phyloP scores from a whole-genome alignment of 225 moss, liverwort and hornwort genomes.

The Polytrichum commune region DNA sequence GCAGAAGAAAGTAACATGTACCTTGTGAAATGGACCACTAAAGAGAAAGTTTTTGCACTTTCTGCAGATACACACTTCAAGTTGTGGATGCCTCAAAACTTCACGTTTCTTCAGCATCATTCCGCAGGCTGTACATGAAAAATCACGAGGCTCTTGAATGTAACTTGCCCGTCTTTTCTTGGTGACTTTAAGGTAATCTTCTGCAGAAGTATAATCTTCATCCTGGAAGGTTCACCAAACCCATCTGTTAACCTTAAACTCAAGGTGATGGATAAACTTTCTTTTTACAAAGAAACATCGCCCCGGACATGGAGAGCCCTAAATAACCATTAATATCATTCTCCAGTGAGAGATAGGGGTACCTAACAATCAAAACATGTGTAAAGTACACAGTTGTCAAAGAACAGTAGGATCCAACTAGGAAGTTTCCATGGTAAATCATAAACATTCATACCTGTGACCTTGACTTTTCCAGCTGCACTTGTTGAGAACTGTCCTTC shows the following conservation, averaged over 20 bases:
- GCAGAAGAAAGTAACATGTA: constrained; percentile 4
- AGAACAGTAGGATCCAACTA: too few relatives aligned
- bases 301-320: too few relatives aligned
- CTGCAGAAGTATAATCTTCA: constrained; percentile 27
- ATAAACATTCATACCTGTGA: not conserved
- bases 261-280: too few relatives aligned
- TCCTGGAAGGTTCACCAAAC: constrained; percentile 19
- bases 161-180: constrained; percentile 33
- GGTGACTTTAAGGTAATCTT: constrained; percentile 23
- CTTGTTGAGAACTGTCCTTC: constrained; percentile 48
- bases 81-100: constrained; percentile 74
- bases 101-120: constrained; percentile 52
- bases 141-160: constrained; percentile 48
- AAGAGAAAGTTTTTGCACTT: constrained; percentile 67
- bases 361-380: too few relatives aligned
- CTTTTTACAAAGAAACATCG: too few relatives aligned
- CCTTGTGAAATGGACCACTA: constrained; percentile 81
- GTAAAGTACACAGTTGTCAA: too few relatives aligned
- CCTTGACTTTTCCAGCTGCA: constrained; percentile 44
- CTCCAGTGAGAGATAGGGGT: too few relatives aligned
- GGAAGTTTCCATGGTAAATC: too few relatives aligned
- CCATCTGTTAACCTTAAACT: too few relatives aligned
- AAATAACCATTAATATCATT: too few relatives aligned
- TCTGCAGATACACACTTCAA: constrained; percentile 78
- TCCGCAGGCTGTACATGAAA: constrained; percentile 80